Evolutionary conservation across 306 rosid genomes (phyloP), one percentile per base, ranked within the genome.

Genomic region (Boehmeria nivea): DNA sequence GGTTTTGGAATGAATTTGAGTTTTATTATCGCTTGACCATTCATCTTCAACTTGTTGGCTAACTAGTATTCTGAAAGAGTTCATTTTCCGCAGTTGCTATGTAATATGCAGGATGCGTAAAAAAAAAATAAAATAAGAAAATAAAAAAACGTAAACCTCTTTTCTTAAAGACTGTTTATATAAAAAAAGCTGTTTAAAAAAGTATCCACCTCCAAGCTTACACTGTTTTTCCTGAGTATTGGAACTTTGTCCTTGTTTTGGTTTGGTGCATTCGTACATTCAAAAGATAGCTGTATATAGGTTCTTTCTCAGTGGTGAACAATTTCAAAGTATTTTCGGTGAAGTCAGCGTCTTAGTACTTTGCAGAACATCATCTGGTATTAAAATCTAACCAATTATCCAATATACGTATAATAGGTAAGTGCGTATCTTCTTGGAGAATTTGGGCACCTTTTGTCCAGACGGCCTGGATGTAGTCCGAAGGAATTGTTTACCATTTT

Each of bases 341-440:
- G n/a, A n/a, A n/a, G n/a, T n/a, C n/a, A n/a, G n/a, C n/a, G n/a
- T n/a, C n/a, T n/a, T n/a, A n/a, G n/a, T n/a, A n/a, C n/a, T n/a
- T n/a, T n/a, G n/a, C n/a, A n/a, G n/a, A n/a, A n/a, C 5, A 31
- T 31, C 36, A 4, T 31, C 9, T 4, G 5, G 36, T 31, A 31
- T 31, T 31, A 4, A 31, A 1, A 31, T 1, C 9, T 10, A n/a
- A n/a, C 36, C 0, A 31, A 31, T 4, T 31, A 31, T 57, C 55
- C 17, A 24, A 66, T 58, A 63, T 63, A 56, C 43, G 37, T 81
- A 74, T 70, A 62, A 76, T 82, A 93, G 99, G 99, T 93, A 67
- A 93, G 99, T 56, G 95, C 99, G 34, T 88, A 93, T 75, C 72
- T 93, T 69, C 86, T 88, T 33, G 99, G 99, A 67, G 99, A 93